phyloP scores from a whole-genome alignment of 1,284 basidiomycete genomes.

The Malassezia restricta region DNA sequence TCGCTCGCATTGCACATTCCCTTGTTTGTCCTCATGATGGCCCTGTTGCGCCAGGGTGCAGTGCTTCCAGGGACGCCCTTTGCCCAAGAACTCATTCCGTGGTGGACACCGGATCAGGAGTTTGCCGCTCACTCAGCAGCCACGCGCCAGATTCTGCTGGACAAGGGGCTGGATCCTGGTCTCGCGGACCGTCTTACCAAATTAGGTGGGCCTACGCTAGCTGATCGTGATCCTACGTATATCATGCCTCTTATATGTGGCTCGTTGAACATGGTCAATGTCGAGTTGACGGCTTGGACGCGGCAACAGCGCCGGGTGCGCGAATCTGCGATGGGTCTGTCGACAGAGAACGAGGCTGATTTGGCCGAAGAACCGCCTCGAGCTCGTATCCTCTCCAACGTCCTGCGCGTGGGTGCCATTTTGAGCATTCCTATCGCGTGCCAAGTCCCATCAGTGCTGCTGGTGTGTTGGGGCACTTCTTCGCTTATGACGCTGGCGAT shows the following conservation, averaged over 20 bases:
- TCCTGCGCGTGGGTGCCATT: constrained; percentile 57
- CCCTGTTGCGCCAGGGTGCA: constrained; percentile 27
- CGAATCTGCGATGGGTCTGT: constrained; percentile 13
- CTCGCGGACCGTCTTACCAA: constrained; percentile 23
- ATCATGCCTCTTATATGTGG: constrained; percentile 34
- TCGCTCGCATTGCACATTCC: constrained; percentile 33
- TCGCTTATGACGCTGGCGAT: constrained; percentile 66
- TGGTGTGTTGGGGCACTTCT: constrained; percentile 72
- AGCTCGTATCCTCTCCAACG: constrained; percentile 54
- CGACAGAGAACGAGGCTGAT: constrained; percentile 7
- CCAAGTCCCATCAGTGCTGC: constrained; percentile 58
- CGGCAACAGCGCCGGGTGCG: constrained; percentile 16
- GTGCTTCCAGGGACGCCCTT: constrained; percentile 23
- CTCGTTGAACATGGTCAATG: constrained; percentile 33
- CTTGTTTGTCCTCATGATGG: constrained; percentile 31
- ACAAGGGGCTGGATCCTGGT: constrained; percentile 30
- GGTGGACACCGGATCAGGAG: constrained; percentile 37
- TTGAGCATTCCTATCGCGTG: constrained; percentile 63
- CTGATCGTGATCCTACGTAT: constrained; percentile 31
- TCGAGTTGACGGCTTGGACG: constrained; percentile 33
- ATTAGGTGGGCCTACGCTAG: constrained; percentile 34
- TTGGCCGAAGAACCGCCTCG: constrained; percentile 21
- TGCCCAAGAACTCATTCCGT: constrained; percentile 28
- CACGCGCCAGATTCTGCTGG: constrained; percentile 25
- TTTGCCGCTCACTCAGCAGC: constrained; percentile 26